Evolutionary conservation across 495 filamentous ascomycete genomes (phyloP), one percentile per base, ranked within the genome.

Genomic region (Echria macrotheca): DNA sequence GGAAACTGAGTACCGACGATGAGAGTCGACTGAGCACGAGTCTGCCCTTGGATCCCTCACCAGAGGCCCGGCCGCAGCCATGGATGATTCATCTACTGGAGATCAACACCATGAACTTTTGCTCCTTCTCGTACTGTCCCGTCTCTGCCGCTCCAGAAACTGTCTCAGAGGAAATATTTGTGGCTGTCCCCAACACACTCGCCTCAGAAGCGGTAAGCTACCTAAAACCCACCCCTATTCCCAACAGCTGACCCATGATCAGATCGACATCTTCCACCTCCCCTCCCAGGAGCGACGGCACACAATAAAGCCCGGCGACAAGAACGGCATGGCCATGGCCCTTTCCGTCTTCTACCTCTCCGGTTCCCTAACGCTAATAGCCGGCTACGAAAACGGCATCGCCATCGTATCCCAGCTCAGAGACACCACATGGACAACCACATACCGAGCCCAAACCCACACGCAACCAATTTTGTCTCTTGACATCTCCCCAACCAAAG

Each of bases 41-140:
- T 26, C 72, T 95, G 3, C 91, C 93, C 1, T 79, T 90, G 11
- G 71, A 74, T 70, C 61, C 59, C 15, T 48, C 55, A n/a, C 45
- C 70, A 54, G 61, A 68, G n/a, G 28, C 59, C 0, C 61, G 73
- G 12, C 73, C 71, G 18, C 77, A 86, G 60, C 93, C 93, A 12
- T 95, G 89, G 89, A 68, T 97, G 4, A 67, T 96, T 26, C 80
- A 94, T 71, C 78, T 86, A 25, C 65, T 98, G 4, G 71, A 85
- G 23, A 87, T 97, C 32, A 96, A 96, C 62, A 87, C 93, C 12
- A 77, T 97, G 64, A 98, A 96, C 65, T 98, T 97, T 61, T 98
- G 93, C 56, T 81, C 87, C 1, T 98, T 98, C 62, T 79, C 86
- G 3, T 78, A 81, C 49, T 85, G 80, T 53, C 54, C 60, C 22